Percentiles rank a stretch among this genome's conserved stretches.
Conservation (phyloP, 495 filamentous ascomycete species). For the Aspergillus carlsbadensis region DNA sequence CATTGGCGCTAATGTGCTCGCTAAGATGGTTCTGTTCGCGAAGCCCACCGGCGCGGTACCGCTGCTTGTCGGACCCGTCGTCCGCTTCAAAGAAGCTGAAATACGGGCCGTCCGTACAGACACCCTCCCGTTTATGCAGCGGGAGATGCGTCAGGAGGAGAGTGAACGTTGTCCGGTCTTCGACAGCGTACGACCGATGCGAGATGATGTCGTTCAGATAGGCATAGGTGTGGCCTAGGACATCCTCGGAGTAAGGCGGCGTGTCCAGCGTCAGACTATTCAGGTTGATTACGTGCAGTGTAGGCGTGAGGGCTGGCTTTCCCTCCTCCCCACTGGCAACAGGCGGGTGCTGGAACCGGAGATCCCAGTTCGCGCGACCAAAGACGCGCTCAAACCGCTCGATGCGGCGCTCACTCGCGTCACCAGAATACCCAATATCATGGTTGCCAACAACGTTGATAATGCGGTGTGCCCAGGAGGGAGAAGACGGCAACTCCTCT, state of each 20-base stretch:
- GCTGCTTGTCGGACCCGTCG: slow-evolving; percentile 30
- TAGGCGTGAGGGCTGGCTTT: slow-evolving; percentile 34
- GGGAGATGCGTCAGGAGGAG: slow-evolving; percentile 91
- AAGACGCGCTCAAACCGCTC: slow-evolving; percentile 79
- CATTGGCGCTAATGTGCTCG: slow-evolving; percentile 55
- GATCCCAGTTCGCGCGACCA: slow-evolving; percentile 84
- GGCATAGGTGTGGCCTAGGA: slow-evolving; percentile 70
- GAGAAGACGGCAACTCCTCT: slow-evolving; percentile 49
- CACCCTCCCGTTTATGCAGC: slow-evolving; percentile 74
- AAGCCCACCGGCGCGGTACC: slow-evolving; percentile 59
- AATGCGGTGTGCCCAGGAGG: slow-evolving; percentile 67
- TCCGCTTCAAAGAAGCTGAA: slow-evolving; percentile 67
- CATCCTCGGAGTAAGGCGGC: slow-evolving; percentile 60
- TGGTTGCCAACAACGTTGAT: slow-evolving; percentile 94
- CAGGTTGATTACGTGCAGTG: slow-evolving; percentile 75
- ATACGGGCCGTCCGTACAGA: slow-evolving; percentile 81
- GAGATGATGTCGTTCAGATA: slow-evolving; percentile 73
- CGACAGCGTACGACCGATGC: slow-evolving; percentile 62
- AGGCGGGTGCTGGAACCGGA: slow-evolving; percentile 56
- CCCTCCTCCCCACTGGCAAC: neutral
- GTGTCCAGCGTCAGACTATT: slow-evolving; percentile 92
- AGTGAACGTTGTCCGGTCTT: slow-evolving; percentile 66
- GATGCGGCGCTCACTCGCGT: slow-evolving; percentile 69
- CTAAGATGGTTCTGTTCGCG: slow-evolving; percentile 91
- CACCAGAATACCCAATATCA: slow-evolving; percentile 93